Evolutionary conservation across 2,329 filamentous ascomycete genomes (phyloP), one percentile per base, ranked within the genome.

Genomic region (Amauroascus niger): DNA sequence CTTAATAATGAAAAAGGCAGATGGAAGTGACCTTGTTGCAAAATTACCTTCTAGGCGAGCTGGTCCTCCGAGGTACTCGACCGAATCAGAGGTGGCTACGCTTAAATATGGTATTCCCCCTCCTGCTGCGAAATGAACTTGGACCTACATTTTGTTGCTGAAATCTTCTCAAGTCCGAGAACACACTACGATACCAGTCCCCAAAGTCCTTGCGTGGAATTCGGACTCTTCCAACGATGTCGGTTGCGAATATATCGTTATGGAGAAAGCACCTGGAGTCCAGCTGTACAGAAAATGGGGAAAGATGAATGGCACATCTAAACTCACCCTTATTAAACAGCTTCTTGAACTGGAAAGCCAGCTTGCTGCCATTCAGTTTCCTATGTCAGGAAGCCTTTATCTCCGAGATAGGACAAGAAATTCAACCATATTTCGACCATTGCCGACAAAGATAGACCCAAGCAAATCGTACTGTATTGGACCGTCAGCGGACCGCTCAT

Each of bases 201-300:
- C 58, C 0, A 32, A 45, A 24, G 58, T 59, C 16, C 35, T 50
- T 13, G 45, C 55, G 7, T 59, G 55, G 57, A 46, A 46, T 47
- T 53, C n/a, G n/a, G 22, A 54, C 41, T 11, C 57, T 8, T 35
- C 43, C 5, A 60, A 60, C 41, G 18, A 47, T 11, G 58, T 60
- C 11, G 57, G 53, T 3, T 24, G 46, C 7, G 57, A 60, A 47
- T 60, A 60, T 50, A 61, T 62, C 20, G 48, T 62, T 20, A 53
- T 58, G 56, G 53, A 55, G 20, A 62, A 64, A 56, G 58, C 58
- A 32, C 20, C 18, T 46, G 63, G 63, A 37, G 53, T 58, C 49
- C 60, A 55, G 48, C 58, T 63, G 39, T 52, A 58, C 16, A 56
- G 37, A 22, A 54, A 60, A 39, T 65, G 62, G 62, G 51, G 49